Evolutionary conservation across 2,329 filamentous ascomycete species (phyloP), one percentile per base, ranked within the genome.

Genomic region (Colletotrichum camelliae): DNA sequence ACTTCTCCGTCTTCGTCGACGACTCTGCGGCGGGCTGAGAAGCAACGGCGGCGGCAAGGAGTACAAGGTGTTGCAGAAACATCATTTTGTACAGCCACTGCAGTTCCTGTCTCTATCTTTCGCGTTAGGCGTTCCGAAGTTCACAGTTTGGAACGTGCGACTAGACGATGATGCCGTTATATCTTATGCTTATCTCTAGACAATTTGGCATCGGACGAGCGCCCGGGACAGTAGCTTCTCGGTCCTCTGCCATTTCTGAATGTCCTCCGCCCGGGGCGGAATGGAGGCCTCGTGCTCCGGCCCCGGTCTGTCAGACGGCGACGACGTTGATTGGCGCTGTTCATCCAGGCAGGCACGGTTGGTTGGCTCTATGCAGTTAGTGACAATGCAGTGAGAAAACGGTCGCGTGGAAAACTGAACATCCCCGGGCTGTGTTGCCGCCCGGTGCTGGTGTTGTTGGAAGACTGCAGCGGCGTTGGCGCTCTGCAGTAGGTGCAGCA

Each of bases 251-350:
- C n/a, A n/a, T 52, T n/a, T 52, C 10, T 29, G n/a, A 61, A 10
- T 4, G 7, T 18, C 18, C 16, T 57, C 62, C 64, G 27, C 62
- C 35, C 65, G 13, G 48, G 29, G 31, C 24, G 13, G 55, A 27
- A 62, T 67, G 67, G 67, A 65, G 71, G 67, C 71, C 71, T 74
- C 71, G 24, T 65, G 48, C 43, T 48, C 33, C 58, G 58, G 58
- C 66, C 71, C 24, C 31, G 24, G 8, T 43, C n/a, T 70, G 66
- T 67, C 67, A 70, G 48, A 4, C 21, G 33, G 9, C 15, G 5
- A 16, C 7, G 15, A 29, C 9, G 21, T 12, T 65, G 43, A 70
- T 66, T 74, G 67, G 60, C 16, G 31, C 13, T 9, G 13, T 24
- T 13, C 31, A 24, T 7, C 4, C 4, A 29, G 60, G 18, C 48